Evolutionary conservation across 208 protist genomes (phyloP).

Genomic region (Willaertia magna): DNA sequence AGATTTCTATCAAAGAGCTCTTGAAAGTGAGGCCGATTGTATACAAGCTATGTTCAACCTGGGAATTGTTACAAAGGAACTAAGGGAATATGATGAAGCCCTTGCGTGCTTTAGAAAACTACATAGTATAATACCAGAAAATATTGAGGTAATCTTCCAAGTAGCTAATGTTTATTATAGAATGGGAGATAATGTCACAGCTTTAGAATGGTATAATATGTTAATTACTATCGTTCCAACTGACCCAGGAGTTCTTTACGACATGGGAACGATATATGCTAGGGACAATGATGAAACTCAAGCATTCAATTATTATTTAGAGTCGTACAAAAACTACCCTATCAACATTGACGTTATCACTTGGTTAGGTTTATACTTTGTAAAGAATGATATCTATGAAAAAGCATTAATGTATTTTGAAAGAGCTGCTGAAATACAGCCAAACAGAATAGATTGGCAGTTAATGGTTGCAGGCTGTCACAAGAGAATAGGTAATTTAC

Average conservation of each 20-base stretch:
- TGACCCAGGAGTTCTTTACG: conserved; percentile 76
- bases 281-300: conserved; percentile 73
- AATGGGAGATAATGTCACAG: conserved; percentile 39
- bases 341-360: conserved; percentile 91
- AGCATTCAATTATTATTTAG: conserved; percentile 82
- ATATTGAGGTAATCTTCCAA: conserved; percentile 81
- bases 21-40: conserved; percentile 86
- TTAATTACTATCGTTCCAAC: conserved; percentile 57
- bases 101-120: conserved; percentile 83
- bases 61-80: conserved; percentile 69
- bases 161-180: conserved; percentile 73
- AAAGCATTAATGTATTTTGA: conserved; percentile 92
- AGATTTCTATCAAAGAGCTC: conserved; percentile 79
- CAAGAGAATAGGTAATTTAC: conserved; percentile 68
- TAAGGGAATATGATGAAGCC: conserved; percentile 73
- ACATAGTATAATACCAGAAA: conserved; percentile 68
- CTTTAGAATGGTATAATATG: conserved; percentile 41
- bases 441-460: conserved; percentile 85
- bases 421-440: conserved; percentile 82
- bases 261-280: conserved; percentile 73
- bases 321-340: conserved; percentile 88
- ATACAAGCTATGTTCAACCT: conserved; percentile 93
- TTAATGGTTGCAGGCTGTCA: conserved; percentile 88
- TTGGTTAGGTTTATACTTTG: conserved; percentile 90
- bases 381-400: conserved; percentile 89